Percentiles rank a stretch among this genome's conserved stretches.
Conservation (phyloP, 345 rosid genomes). For the Syzygium grande region DNA sequence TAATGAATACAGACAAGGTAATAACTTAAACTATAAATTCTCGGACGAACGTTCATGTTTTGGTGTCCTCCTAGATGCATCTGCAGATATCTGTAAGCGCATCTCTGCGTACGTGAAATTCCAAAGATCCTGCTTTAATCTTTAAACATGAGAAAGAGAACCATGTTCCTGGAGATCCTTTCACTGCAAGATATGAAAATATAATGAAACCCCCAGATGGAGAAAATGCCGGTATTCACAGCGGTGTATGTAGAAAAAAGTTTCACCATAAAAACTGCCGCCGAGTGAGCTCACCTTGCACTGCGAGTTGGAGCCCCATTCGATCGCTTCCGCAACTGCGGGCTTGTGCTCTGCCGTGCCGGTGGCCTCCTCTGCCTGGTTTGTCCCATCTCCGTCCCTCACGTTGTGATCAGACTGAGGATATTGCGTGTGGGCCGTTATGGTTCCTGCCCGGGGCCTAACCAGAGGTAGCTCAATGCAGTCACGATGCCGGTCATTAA, state of each 20-base stretch:
- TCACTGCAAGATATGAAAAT: neutral
- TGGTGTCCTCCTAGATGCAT: neutral
- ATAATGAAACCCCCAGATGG: neutral
- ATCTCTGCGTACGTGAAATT: neutral
- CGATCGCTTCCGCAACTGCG: slow-evolving; percentile 4
- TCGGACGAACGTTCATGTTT: neutral
- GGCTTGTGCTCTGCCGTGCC: slow-evolving; percentile 26
- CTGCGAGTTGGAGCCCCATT: slow-evolving; percentile 3
- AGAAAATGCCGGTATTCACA: neutral
- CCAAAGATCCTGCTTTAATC: neutral
- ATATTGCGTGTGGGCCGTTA: neutral
- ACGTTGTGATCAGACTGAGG: neutral
- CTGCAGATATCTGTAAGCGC: neutral
- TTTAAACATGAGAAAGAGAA: neutral
- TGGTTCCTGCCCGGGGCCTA: slow-evolving; percentile 3
- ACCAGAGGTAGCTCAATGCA: slow-evolving; percentile 66
- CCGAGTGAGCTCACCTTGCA: slow-evolving; percentile 7
- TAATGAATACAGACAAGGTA: neutral
- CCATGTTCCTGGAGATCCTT: neutral
- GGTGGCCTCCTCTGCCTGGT: slow-evolving; percentile 3
- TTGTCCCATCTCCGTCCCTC: neutral
- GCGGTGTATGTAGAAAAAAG: neutral
- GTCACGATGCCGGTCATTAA: slow-evolving; percentile 71
- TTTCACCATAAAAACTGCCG: neutral
- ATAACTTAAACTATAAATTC: neutral